These are phyloP conservation scores for Cryptosporidium muris DNA, from an alignment of 169 alveolate species.

Conservation along the genomic window DNA sequence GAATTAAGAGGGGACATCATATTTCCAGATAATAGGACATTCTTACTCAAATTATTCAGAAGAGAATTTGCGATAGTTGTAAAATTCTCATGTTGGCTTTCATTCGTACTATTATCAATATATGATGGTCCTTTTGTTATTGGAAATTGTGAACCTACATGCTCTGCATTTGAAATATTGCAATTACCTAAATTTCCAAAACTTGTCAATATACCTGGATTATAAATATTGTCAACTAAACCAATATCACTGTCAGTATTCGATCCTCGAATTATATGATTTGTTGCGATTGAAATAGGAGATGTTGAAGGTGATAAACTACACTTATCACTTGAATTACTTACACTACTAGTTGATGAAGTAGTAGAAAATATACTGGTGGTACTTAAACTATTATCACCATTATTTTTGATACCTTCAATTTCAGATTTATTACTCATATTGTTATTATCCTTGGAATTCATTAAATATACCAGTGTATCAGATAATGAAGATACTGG, in stretches of 20 bases:
- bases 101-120: not conserved
- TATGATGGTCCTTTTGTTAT: not conserved
- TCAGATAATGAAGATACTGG: not conserved
- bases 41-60: not conserved
- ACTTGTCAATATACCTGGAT: not conserved
- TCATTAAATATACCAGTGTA: not conserved
- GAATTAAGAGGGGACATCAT: slow-evolving; percentile 1
- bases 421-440: not conserved
- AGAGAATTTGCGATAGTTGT: not conserved
- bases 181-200: slow-evolving; percentile 1
- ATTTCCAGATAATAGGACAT: not conserved
- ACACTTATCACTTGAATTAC: not conserved
- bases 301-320: slow-evolving; percentile 2
- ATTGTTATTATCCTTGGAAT: not conserved
- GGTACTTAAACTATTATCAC: not conserved
- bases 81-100: not conserved
- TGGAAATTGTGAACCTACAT: not conserved
- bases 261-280: not conserved
- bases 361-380: too few species aligned
- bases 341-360: not conserved
- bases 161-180: not conserved
- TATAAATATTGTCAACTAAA: not conserved
- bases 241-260: not conserved
- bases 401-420: slow-evolving; percentile 1
- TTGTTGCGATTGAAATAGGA: not conserved